phyloP scores from a whole-genome alignment of 2,329 filamentous ascomycete species.

The Calonectria ilicicola region DNA sequence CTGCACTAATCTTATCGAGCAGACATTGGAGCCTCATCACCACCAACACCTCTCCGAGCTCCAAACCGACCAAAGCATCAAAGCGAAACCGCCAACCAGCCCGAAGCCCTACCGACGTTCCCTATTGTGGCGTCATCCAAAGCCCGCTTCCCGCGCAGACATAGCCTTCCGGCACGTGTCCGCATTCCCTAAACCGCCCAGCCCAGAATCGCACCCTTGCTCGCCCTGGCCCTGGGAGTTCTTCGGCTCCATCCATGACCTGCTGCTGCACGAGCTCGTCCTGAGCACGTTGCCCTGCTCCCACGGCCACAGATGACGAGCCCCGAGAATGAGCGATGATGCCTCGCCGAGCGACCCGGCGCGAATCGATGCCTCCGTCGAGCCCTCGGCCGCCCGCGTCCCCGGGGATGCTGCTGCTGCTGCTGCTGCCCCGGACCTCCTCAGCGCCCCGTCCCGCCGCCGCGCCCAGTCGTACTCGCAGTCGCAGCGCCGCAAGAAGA shows the following conservation, averaged over 20 bases:
- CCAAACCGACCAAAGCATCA: too few species aligned
- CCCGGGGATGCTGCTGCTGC: conserved; percentile 31
- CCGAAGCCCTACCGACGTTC: background rate
- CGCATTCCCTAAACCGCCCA: background rate
- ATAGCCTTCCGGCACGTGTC: background rate
- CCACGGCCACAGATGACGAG: conserved; percentile 48
- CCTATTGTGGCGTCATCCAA: background rate
- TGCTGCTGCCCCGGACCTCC: conserved; percentile 15
- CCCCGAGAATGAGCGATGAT: conserved; percentile 65
- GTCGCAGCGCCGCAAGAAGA: conserved; percentile 51
- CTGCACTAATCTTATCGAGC: conserved; percentile 2
- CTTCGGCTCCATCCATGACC: conserved; percentile 35
- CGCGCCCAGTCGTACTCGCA: conserved; percentile 33
- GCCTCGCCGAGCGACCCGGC: conserved; percentile 55
- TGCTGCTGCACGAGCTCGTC: conserved; percentile 33
- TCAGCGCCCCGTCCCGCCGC: conserved; percentile 19
- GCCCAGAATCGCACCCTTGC: background rate
- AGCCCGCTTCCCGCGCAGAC: background rate
- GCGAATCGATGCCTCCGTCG: conserved; percentile 41
- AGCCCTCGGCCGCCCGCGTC: conserved; percentile 32
- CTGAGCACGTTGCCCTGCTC: conserved; percentile 33
- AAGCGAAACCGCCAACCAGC: too few species aligned
- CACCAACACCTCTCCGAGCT: background rate
- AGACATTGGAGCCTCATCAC: background rate
- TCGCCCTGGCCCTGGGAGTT: background rate